Base-by-base conservation (phyloP, 805 yeast species). In the Candida dajiaensis region DNA sequence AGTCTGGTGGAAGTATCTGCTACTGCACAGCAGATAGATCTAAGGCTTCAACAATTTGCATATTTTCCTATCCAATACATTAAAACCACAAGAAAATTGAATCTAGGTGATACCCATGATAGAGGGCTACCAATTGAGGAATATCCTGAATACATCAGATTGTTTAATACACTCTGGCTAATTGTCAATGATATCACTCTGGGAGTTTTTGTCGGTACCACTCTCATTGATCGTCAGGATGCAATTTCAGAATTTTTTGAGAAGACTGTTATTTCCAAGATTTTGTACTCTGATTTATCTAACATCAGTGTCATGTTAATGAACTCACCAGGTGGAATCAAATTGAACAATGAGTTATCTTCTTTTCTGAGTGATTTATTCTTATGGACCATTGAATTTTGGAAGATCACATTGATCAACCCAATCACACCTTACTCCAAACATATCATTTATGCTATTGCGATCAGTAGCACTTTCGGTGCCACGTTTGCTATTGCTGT, bases 291-390 rank as follows among this genome's bases (percentile, higher is more conserved):
- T 29, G 70, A 71, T n/a, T 64, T 83, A 38, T 66, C 72, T 18
- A 50, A 59, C 3, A 61, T 81, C 35, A 79, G 90, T 3, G 53
- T 69, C 0, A 85, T 95, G 90, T 71, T 94, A 33, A 88, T 89
- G 71, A 76, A 81, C 50, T 85, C 90, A 57, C 99, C 99, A 0
- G 96, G 92, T 15, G 99, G 99, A 4, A 81, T 94, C 56, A 94
- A 94, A 59, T 75, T 94, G 44, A 94, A 94, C 63, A 83, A 80
- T 49, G 97, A 89, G 57, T 71, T 94, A 18, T 87, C 97, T 0
- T 73, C 71, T 15, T 95, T 94, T 58, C 73, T 92, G 61, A 96
- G 96, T 31, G 95, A 89, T 47, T 66, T 94, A 41, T 84, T 87
- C 54, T 61, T 85, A 10, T 92, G 97, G 97, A 85, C 89, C 12